Conservation (phyloP, 1,284 basidiomycete species). For the Trichosporon ovoides region DNA sequence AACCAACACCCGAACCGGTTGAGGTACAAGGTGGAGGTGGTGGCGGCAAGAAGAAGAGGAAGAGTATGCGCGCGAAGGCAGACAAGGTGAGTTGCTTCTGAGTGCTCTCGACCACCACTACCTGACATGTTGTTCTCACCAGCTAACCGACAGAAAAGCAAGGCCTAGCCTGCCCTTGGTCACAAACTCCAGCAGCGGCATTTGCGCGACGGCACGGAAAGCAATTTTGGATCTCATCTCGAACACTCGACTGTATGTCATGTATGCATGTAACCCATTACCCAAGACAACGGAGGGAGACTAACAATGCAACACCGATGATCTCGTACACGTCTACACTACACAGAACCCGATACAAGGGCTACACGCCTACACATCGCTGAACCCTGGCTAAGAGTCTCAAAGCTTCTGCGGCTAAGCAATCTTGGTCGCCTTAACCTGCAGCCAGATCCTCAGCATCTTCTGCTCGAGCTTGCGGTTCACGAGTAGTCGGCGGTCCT, state of each 20-base stretch:
- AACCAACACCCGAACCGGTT: conserved; percentile 14
- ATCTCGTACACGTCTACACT: no score
- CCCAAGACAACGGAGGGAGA: no score
- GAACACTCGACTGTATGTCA: no score
- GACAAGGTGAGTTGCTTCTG: conserved; percentile 13
- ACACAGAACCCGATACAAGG: no score
- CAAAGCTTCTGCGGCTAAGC: no score
- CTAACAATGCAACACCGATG: no score
- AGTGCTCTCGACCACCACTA: neutral
- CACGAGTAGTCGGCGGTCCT: conserved; percentile 82
- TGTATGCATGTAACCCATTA: no score
- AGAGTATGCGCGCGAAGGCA: conserved; percentile 20
- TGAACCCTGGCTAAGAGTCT: no score
- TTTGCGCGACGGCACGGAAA: no score
- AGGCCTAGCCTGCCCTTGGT: no score
- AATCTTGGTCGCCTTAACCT: conserved; percentile 70
- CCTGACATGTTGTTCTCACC: neutral
- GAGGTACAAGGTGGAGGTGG: neutral
- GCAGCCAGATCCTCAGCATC: conserved; percentile 95
- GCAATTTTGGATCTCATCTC: neutral
- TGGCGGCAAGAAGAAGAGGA: conserved; percentile 16
- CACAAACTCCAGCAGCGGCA: no score
- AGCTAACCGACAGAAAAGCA: neutral
- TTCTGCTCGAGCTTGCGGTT: conserved; percentile 87
- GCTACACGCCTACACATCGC: no score